Conservation (phyloP, 805 yeast species). For the Pichia rugopelliculosa region DNA sequence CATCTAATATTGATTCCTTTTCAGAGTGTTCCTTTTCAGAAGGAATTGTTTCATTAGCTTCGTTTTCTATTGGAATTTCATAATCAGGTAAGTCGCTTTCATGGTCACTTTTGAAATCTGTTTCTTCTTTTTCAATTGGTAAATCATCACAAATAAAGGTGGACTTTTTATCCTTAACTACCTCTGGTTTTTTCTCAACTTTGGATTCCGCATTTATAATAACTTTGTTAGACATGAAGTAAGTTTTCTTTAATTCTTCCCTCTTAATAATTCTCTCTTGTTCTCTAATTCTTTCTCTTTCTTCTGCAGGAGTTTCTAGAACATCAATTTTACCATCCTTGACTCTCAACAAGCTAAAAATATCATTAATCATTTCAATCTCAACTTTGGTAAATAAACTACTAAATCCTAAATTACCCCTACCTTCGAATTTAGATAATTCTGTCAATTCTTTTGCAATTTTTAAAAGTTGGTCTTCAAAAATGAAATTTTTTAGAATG, state of each 20-base stretch:
- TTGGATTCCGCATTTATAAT: neutral
- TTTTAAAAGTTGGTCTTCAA: constrained; percentile 1
- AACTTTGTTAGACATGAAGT: too few species aligned
- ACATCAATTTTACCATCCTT: constrained; percentile 7
- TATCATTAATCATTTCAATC: constrained; percentile 6
- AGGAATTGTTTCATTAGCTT: neutral
- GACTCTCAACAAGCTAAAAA: constrained; percentile 6
- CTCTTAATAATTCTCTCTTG: neutral
- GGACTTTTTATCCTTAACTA: neutral
- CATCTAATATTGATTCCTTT: neutral
- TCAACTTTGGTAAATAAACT: constrained; percentile 4
- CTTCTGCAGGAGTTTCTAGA: neutral
- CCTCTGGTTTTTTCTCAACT: neutral
- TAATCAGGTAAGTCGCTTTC: neutral
- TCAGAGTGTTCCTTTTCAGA: neutral
- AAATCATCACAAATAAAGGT: neutral
- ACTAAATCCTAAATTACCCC: constrained; percentile 1
- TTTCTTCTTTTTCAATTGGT: neutral
- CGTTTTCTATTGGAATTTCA: neutral
- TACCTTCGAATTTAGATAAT: constrained; percentile 6
- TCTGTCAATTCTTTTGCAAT: constrained; percentile 3
- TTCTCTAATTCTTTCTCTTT: neutral
- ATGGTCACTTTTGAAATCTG: neutral
- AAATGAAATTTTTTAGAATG: neutral
- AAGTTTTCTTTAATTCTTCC: neutral